phyloP scores from a whole-genome alignment of 192 early-diverging fungal species.

The Podochytrium sp. region DNA sequence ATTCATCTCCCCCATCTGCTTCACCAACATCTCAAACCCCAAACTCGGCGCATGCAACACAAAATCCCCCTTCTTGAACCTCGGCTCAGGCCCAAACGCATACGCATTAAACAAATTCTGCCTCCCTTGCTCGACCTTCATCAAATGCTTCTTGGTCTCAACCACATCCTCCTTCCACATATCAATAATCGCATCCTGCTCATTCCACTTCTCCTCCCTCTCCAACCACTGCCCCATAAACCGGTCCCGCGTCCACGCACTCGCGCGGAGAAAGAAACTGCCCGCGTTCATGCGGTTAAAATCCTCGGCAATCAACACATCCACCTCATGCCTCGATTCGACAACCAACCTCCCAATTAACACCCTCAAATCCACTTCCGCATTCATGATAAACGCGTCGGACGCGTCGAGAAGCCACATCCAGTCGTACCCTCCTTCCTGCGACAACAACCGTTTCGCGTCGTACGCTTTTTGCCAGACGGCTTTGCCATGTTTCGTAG shows the following conservation, averaged over 20 bases:
- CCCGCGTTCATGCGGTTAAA: conserved; percentile 14
- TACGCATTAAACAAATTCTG: conserved; percentile 10
- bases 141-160: background rate
- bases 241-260: conserved; percentile 3
- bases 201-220: background rate
- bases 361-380: conserved; percentile 7
- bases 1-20: background rate
- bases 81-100: background rate
- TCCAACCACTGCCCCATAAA: background rate
- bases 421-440: background rate
- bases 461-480: conserved; percentile 17
- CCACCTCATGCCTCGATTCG: background rate
- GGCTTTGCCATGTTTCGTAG: background rate
- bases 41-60: background rate
- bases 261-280: conserved; percentile 9
- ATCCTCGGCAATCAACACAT: conserved; percentile 14
- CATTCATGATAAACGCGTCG: conserved; percentile 21
- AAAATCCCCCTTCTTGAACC: conserved; percentile 7
- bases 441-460: background rate
- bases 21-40: background rate
- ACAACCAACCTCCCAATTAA: background rate
- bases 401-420: conserved; percentile 11
- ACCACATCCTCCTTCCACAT: background rate
- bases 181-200: conserved; percentile 7
- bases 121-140: background rate